Conservation (phyloP, 1,284 basidiomycete species). For the Vanrija pseudolonga region DNA sequence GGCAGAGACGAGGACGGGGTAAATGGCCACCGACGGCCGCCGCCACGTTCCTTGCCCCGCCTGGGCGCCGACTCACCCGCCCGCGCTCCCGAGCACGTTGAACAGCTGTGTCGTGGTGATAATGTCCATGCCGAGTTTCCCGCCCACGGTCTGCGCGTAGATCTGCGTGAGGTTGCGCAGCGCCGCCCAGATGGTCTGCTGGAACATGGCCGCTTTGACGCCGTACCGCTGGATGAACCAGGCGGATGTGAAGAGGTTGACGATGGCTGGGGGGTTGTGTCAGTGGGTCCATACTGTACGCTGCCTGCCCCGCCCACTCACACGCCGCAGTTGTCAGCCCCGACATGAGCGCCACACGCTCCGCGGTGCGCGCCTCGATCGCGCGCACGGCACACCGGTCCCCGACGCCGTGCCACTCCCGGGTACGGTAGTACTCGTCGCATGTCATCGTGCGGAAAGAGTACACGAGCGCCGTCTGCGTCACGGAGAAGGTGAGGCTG, state of each 20-base stretch:
- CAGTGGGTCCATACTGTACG: no score
- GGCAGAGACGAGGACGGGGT: no score
- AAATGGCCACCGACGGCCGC: no score
- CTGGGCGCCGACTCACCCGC: constrained; percentile 19
- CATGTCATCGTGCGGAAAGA: constrained; percentile 42
- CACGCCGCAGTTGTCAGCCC: constrained; percentile 25
- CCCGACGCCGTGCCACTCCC: constrained; percentile 16
- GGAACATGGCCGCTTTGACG: constrained; percentile 40
- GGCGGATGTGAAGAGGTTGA: constrained; percentile 45
- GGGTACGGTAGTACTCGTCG: constrained; percentile 39
- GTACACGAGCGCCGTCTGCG: constrained; percentile 46
- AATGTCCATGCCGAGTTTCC: constrained; percentile 29
- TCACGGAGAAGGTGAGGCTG: constrained; percentile 37
- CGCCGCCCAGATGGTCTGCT: constrained; percentile 44
- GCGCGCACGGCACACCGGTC: constrained; percentile 35
- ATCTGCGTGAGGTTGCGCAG: constrained; percentile 42
- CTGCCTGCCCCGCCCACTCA: no score
- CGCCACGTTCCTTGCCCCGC: no score
- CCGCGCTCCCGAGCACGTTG: constrained; percentile 43
- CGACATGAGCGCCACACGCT: constrained; percentile 35
- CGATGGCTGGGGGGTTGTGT: constrained; percentile 31
- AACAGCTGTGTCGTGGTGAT: constrained; percentile 43
- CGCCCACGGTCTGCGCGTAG: constrained; percentile 33
- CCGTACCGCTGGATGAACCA: constrained; percentile 39
- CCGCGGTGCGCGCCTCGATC: constrained; percentile 35